Conservation (phyloP, 1,139 yeast species). For the Geotrichum cucujoidarum region DNA sequence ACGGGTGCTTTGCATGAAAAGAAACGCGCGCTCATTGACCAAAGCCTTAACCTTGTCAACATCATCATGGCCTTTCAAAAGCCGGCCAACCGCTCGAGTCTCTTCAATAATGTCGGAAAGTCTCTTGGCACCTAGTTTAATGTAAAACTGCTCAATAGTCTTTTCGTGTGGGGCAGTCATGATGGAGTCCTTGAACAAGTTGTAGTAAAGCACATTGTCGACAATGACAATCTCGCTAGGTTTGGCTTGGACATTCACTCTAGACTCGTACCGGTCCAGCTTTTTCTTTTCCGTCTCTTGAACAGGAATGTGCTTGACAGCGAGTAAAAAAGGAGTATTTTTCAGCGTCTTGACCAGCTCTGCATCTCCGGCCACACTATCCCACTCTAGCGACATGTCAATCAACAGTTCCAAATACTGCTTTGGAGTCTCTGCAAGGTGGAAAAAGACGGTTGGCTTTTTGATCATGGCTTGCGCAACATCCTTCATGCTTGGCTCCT, state of each 20-base stretch:
- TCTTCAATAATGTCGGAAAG: constrained; percentile 28
- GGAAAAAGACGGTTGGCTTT: constrained; percentile 33
- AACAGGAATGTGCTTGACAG: constrained; percentile 22
- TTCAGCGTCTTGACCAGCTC: constrained; percentile 31
- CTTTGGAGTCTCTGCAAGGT: constrained; percentile 27
- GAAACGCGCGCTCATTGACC: constrained; percentile 30
- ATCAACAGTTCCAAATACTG: constrained; percentile 31
- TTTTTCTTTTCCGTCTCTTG: constrained; percentile 6
- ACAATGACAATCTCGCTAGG: constrained; percentile 36
- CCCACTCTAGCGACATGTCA: constrained; percentile 31
- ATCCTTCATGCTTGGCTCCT: constrained; percentile 35
- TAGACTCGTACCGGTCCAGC: constrained; percentile 1
- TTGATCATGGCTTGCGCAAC: constrained; percentile 31
- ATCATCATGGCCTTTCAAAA: constrained; percentile 11
- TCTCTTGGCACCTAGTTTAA: constrained; percentile 28
- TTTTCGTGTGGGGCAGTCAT: constrained; percentile 38
- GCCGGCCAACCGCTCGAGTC: constrained; percentile 25
- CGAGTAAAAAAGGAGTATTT: constrained; percentile 33
- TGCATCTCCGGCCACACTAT: constrained; percentile 23
- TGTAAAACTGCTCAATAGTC: constrained; percentile 34
- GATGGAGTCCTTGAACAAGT: constrained; percentile 35
- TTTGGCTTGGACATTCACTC: constrained; percentile 24
- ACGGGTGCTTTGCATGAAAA: constrained; percentile 34
- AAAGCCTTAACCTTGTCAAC: constrained; percentile 17
- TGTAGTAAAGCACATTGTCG: constrained; percentile 39